phyloP scores from a whole-genome alignment of 78 protist genomes.

The Dictyostelium brefeldianum region DNA sequence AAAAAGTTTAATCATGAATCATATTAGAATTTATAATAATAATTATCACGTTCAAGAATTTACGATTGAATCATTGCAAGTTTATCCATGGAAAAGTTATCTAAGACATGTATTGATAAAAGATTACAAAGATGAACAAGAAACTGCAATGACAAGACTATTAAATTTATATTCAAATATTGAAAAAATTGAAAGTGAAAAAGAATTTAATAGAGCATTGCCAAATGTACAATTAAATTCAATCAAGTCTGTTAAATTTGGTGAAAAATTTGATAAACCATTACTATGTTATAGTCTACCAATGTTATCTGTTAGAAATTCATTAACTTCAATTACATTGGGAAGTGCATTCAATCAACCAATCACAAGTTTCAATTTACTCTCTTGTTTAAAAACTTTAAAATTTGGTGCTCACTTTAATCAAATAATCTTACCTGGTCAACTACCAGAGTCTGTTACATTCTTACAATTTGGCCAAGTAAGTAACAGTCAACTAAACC shows the following conservation, averaged over 20 bases:
- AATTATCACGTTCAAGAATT: not conserved
- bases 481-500: no score
- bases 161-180: not conserved
- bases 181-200: not conserved
- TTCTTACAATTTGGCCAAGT: not conserved
- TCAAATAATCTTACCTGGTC: not conserved
- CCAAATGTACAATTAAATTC: not conserved
- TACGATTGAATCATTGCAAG: not conserved
- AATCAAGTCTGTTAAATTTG: not conserved
- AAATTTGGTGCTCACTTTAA: not conserved
- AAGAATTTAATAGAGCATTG: not conserved
- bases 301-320: not conserved
- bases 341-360: constrained; percentile 22
- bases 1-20: not conserved
- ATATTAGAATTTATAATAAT: constrained; percentile 11
- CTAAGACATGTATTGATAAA: not conserved
- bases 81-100: not conserved
- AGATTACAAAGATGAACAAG: not conserved
- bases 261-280: not conserved
- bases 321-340: not conserved
- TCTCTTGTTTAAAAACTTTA: not conserved
- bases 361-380: not conserved
- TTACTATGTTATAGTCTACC: not conserved
- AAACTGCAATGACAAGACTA: not conserved
- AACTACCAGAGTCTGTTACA: not conserved